Percentiles rank a stretch among this genome's conserved stretches.
These are phyloP conservation scores for Spatholobus suberectus DNA, from an alignment of 306 rosid genomes.

Conservation along the genomic window DNA sequence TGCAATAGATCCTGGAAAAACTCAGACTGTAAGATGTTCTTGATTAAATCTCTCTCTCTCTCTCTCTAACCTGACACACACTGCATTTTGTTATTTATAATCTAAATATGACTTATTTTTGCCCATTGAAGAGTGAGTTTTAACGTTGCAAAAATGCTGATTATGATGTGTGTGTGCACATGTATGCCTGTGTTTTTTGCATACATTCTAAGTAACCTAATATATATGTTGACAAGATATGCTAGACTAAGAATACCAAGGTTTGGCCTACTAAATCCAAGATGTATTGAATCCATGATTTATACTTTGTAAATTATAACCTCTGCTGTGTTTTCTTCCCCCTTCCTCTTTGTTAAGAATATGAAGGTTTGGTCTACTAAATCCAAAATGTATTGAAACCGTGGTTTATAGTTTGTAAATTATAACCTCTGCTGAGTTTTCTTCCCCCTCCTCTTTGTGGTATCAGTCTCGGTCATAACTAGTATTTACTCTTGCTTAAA, in stretches of 20 bases:
- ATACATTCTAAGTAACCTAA: not conserved
- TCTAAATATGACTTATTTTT: not conserved
- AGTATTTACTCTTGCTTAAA: not conserved
- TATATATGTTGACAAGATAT: conserved; percentile 17
- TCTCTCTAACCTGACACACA: not conserved
- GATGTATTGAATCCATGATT: conserved; percentile 20
- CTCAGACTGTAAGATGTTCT: conserved; percentile 75
- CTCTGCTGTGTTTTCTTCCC: conserved; percentile 33
- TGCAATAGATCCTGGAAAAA: conserved; percentile 69
- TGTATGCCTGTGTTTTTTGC: not conserved
- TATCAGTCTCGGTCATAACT: conserved; percentile 10
- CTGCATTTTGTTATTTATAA: not conserved
- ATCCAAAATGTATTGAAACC: conserved; percentile 33
- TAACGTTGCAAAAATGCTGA: conserved; percentile 17
- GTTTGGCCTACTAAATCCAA: conserved; percentile 37
- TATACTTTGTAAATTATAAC: conserved; percentile 22
- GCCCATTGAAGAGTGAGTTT: not conserved
- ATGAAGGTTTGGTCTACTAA: conserved; percentile 31
- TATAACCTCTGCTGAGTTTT: conserved; percentile 33
- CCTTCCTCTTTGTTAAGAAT: too few relatives aligned
- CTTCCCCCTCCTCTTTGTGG: not conserved
- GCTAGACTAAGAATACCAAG: conserved; percentile 21
- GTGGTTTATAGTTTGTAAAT: conserved; percentile 22
- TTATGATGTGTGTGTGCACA: not conserved
- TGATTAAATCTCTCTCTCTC: not conserved